phyloP scores from a whole-genome alignment of 2,329 filamentous ascomycete genomes.

The Cladosporium sp. region DNA sequence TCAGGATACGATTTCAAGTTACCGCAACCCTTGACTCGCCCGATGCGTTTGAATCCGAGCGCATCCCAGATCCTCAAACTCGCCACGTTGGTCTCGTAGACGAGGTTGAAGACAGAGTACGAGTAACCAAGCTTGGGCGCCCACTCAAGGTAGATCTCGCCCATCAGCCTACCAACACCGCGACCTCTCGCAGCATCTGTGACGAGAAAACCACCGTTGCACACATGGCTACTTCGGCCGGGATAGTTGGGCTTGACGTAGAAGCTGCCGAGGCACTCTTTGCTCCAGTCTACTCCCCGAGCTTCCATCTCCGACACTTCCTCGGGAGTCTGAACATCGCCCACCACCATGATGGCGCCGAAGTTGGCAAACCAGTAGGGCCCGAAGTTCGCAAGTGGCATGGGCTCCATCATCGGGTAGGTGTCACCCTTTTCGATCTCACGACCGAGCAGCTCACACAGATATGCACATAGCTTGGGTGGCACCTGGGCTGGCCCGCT shows the following conservation, averaged over 20 bases:
- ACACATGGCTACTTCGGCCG: constrained; percentile 82
- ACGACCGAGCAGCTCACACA: constrained; percentile 77
- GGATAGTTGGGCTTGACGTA: constrained; percentile 94
- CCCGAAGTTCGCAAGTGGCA: constrained; percentile 68
- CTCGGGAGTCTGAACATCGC: constrained; percentile 59
- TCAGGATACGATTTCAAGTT: constrained; percentile 43
- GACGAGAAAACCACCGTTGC: constrained; percentile 54
- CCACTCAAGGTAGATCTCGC: constrained; percentile 47
- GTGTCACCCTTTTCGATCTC: constrained; percentile 91
- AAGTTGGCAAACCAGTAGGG: constrained; percentile 90
- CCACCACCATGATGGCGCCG: constrained; percentile 78
- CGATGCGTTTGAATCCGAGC: constrained; percentile 86
- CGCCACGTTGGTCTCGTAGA: constrained; percentile 88
- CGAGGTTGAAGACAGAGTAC: constrained; percentile 89
- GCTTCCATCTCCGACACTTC: constrained; percentile 43
- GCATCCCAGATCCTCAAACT: constrained; percentile 89
- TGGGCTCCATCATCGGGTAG: constrained; percentile 76
- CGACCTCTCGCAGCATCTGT: constrained; percentile 42
- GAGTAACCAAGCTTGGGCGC: constrained; percentile 64
- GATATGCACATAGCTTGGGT: constrained; percentile 64
- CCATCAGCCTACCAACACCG: constrained; percentile 47
- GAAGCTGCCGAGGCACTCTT: constrained; percentile 79
- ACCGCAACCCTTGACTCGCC: constrained; percentile 58
- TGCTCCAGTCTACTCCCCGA: constrained; percentile 61
- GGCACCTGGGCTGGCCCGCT: constrained; percentile 72